phyloP scores from a whole-genome alignment of 108 stramenopile species.

The Stephanodiscus triporus region DNA sequence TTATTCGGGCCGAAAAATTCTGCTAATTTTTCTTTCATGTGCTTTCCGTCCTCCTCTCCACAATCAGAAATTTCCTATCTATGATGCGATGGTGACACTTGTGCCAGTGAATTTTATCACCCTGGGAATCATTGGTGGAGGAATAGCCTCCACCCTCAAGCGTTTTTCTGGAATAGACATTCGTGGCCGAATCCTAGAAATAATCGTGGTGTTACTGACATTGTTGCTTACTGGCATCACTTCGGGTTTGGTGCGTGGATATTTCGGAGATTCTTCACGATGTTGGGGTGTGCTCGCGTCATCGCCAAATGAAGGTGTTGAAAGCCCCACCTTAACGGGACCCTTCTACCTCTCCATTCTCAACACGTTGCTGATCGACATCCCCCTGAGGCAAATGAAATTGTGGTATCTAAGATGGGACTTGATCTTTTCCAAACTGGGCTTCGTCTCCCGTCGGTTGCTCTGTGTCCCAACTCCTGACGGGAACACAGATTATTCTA shows the following conservation, averaged over 20 bases:
- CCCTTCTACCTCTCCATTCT: slow-evolving; percentile 36
- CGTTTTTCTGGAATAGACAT: slow-evolving; percentile 69
- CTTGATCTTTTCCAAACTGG: slow-evolving; percentile 32
- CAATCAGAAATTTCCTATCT: slow-evolving; percentile 66
- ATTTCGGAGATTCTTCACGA: slow-evolving; percentile 67
- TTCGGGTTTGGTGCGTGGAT: slow-evolving; percentile 76
- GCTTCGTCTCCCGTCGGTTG: slow-evolving; percentile 23
- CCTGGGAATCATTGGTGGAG: slow-evolving; percentile 80
- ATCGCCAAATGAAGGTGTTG: background rate
- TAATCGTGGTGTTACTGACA: slow-evolving; percentile 65
- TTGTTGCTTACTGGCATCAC: slow-evolving; percentile 62
- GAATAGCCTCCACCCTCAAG: slow-evolving; percentile 70
- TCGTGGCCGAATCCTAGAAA: slow-evolving; percentile 77
- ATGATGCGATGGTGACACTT: slow-evolving; percentile 71
- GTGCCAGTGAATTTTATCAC: slow-evolving; percentile 71
- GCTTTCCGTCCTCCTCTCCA: background rate
- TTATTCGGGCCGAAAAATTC: background rate
- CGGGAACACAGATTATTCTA: slow-evolving; percentile 28
- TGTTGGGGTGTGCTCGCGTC: slow-evolving; percentile 66
- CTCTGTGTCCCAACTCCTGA: slow-evolving; percentile 28
- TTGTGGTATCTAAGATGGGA: slow-evolving; percentile 55
- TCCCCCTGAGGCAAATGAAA: slow-evolving; percentile 53
- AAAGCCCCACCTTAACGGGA: slow-evolving; percentile 10
- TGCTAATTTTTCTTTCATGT: background rate
- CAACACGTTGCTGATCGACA: slow-evolving; percentile 41